Evolutionary conservation across 1,139 yeast species (phyloP), one percentile per base, ranked within the genome.

Genomic region (Diutina ranongensis): DNA sequence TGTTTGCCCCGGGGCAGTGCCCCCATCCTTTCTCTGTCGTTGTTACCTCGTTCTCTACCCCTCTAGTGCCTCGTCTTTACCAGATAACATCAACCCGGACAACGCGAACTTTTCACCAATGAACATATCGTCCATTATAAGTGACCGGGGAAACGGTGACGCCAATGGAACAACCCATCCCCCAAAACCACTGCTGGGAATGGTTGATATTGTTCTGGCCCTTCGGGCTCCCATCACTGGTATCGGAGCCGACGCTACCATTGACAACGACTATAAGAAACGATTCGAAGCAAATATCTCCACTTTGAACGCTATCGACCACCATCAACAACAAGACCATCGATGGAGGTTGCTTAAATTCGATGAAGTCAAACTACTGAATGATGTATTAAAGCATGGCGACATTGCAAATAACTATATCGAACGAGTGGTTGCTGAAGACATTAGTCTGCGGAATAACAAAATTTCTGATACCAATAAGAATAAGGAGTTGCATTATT

Each of bases 381-480:
- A 38, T 25, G 13, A 13, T 2, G 22, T 38, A 21, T 16, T 38
- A 13, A 22, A 16, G n/a, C 31, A 38, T 9, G 21, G 19, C 12
- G 42, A 38, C 18, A 22, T 38, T 16, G 25, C 42, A 20, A 25
- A 38, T 12, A 38, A 38, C 32, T 38, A 38, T 13, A 25, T 38
- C n/a, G 42, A 38, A 20, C 42, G 42, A n/a, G 42, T 38, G 42
- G 42, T 38, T 19, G 42, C 42, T 4, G 42, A 38, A 27, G 42
- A 38, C n/a, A 38, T 38, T 27, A 15, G 21, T n/a, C 32, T 25
- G 42, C 31, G 42, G 5, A 38, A 38, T 18, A 38, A 38, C 20
- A 38, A 38, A 21, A 38, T 38, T n/a, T 38, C 42, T 16, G 42
- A 38, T 32, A 38, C 42, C 20, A 38, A 38, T 19, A 38, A 38